phyloP scores from a whole-genome alignment of 2,329 filamentous ascomycete species.

The Colletotrichum zoysiae region DNA sequence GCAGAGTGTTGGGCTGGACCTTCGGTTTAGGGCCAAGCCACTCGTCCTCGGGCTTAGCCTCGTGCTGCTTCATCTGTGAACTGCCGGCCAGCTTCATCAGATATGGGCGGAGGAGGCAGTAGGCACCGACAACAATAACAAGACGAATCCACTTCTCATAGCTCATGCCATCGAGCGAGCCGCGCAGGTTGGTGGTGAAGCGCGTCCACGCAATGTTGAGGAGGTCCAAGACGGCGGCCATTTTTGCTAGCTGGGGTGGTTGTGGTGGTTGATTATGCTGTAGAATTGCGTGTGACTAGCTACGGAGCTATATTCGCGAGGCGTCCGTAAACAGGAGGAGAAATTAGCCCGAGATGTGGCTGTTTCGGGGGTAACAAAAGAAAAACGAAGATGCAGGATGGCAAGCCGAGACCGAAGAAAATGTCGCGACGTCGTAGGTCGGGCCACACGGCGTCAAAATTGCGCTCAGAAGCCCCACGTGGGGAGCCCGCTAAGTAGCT shows the following conservation, averaged over 20 bases:
- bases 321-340: background rate
- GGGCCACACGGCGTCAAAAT: constrained; percentile 26
- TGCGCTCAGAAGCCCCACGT: constrained; percentile 34
- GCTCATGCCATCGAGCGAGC: constrained; percentile 64
- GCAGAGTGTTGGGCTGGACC: constrained; percentile 74
- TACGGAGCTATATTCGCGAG: too few species aligned
- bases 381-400: constrained; percentile 20
- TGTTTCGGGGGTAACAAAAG: constrained; percentile 21
- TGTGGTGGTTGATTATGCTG: background rate
- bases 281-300: background rate
- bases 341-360: background rate
- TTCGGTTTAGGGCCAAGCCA: constrained; percentile 62
- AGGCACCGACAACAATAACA: constrained; percentile 78
- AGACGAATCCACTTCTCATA: constrained; percentile 74
- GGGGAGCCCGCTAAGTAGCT: constrained; percentile 12
- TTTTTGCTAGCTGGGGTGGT: constrained; percentile 10
- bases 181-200: constrained; percentile 59
- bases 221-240: constrained; percentile 34
- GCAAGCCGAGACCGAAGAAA: constrained; percentile 14
- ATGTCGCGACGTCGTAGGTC: constrained; percentile 25
- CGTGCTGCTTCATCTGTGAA: constrained; percentile 73
- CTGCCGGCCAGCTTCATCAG: constrained; percentile 75
- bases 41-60: constrained; percentile 61
- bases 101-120: constrained; percentile 80
- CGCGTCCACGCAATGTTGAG: constrained; percentile 28